Conservation (phyloP, 257 asterid genomes). For the Solanum phureja region DNA sequence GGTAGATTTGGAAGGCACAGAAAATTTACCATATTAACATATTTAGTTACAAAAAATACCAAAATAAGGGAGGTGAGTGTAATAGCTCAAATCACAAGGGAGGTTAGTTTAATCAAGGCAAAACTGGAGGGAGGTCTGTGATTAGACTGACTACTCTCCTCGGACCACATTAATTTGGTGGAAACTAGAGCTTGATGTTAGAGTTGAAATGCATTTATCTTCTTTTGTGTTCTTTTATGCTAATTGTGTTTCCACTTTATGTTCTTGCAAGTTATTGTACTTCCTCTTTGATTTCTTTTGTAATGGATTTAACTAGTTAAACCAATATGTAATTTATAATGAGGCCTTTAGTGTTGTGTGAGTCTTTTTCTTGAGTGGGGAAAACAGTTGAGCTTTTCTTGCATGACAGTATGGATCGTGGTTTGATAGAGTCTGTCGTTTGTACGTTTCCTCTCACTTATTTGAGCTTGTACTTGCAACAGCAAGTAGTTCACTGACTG, state of each 20-base stretch:
- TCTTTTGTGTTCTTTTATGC: background rate
- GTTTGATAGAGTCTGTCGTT: background rate
- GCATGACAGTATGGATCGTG: background rate
- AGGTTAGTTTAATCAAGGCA: background rate
- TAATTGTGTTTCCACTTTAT: background rate
- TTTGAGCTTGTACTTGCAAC: conserved; percentile 2
- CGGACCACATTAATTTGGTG: background rate
- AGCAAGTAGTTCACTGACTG: conserved; percentile 8
- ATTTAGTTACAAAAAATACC: background rate
- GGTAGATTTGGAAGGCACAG: background rate
- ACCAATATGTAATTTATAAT: background rate
- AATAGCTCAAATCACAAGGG: background rate
- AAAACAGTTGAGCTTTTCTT: background rate
- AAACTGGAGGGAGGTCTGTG: background rate
- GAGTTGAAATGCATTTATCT: background rate
- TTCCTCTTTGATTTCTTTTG: background rate
- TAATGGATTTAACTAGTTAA: background rate
- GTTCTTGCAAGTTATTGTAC: background rate
- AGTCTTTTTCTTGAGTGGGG: background rate
- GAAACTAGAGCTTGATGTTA: background rate
- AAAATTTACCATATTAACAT: background rate
- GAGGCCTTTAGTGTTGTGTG: background rate
- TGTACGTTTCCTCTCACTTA: background rate
- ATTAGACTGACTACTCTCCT: background rate
- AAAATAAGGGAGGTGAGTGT: background rate